Evolutionary conservation across 495 filamentous ascomycete species (phyloP), one percentile per base, ranked within the genome.

Genomic region (Mytilinidion resinicola): DNA sequence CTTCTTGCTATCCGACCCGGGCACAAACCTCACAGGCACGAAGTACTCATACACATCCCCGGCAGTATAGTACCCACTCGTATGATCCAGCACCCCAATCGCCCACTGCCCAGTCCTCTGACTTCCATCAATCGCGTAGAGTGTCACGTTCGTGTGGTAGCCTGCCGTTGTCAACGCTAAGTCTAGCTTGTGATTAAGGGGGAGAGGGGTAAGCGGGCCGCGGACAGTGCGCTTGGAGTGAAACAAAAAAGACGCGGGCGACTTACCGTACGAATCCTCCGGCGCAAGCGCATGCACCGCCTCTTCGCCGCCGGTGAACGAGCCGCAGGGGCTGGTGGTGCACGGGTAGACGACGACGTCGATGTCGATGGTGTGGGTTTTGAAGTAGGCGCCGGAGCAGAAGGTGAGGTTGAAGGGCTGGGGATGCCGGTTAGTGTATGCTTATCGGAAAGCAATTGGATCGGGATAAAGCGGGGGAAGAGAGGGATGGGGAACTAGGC

Each of bases 311-410:
- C 19, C 12, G 15, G 20, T 34, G 20, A 50, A 50, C 11, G 1
- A 3, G 2, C 12, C 20, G 47, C 47, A 50, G 1, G 47, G 47
- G 47, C 2, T 50, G 11, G 12, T 12, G 47, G 12, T 12, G 20
- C 47, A 50, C 11, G 25, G 25, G 47, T 50, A 50, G 19, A 17
- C 47, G 19, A 50, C 47, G 12, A 50, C 10, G 20, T 50, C 47
- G 47, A 50, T 50, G 19, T 50, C 47, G 20, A 50, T 50, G 12
- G 47, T 50, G 47, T 50, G 25, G 19, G 47, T 50, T 34, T 50
- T 50, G 47, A 50, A 50, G 47, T 50, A 50, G 12, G 47, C 47
- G 12, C 19, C 17, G 25, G 47, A 50, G 25, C 47, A 50, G 15
- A 50, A 50, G 20, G 47, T 50, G 2, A 25, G 20, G 47, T 50